These are phyloP conservation scores for Talaromyces sp. DNA, from an alignment of 2,329 filamentous ascomycete genomes.

Conservation along the genomic window DNA sequence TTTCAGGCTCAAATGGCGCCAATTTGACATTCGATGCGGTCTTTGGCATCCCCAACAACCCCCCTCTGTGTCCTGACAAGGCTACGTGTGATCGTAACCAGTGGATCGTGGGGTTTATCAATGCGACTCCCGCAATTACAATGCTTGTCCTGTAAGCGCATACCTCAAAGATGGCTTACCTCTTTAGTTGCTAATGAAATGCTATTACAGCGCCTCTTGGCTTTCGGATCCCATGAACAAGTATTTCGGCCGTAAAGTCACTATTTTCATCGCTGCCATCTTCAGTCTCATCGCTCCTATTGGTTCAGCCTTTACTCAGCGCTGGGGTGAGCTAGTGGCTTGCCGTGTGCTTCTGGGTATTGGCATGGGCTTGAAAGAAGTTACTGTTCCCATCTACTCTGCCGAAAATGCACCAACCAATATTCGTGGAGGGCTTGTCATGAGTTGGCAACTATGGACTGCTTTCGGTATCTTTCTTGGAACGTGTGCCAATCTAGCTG, in stretches of 20 bases:
- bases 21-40: constrained; percentile 25
- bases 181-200: neutral
- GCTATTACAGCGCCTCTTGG: constrained; percentile 16
- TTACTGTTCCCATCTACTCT: constrained; percentile 57
- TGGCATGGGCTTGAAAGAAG: constrained; percentile 39
- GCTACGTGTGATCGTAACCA: constrained; percentile 45
- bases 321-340: constrained; percentile 20
- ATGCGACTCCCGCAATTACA: constrained; percentile 56
- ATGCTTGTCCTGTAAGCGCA: constrained; percentile 50
- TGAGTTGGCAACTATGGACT: constrained; percentile 59
- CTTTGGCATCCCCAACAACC: constrained; percentile 24
- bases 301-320: constrained; percentile 18
- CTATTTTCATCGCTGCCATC: constrained; percentile 21
- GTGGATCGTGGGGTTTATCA: constrained; percentile 65
- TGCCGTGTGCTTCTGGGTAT: constrained; percentile 34
- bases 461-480: constrained; percentile 47
- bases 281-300: constrained; percentile 23
- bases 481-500: constrained; percentile 45
- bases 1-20: constrained; percentile 23
- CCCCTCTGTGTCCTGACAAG: constrained; percentile 17
- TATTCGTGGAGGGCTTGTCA: constrained; percentile 59
- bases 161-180: neutral
- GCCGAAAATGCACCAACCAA: constrained; percentile 57
- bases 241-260: constrained; percentile 19
- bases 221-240: constrained; percentile 23